Evolutionary conservation across 805 yeast species (phyloP).

Genomic region (Pichia nanzhaoensis): DNA sequence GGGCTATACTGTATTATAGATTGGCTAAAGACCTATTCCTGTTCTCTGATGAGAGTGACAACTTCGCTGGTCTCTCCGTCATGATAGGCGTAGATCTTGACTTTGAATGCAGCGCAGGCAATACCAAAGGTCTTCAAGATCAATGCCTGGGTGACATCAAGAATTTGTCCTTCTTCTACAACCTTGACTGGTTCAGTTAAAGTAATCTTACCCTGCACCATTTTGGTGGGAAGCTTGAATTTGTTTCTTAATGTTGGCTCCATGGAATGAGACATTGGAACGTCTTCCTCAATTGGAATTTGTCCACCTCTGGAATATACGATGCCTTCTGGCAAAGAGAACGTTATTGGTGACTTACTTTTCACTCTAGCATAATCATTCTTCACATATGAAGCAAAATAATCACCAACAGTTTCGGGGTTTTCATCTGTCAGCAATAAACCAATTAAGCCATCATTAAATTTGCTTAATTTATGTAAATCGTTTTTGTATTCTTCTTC

Average conservation of each 20-base stretch:
- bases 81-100: conserved; percentile 70
- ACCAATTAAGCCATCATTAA: conserved; percentile 76
- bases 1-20: too few species aligned
- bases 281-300: conserved; percentile 82
- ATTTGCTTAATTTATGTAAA: conserved; percentile 58
- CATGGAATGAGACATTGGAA: conserved; percentile 93
- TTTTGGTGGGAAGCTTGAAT: conserved; percentile 84
- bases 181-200: conserved; percentile 73
- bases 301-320: conserved; percentile 96
- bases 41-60: conserved; percentile 7
- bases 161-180: conserved; percentile 67
- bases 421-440: conserved; percentile 83
- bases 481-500: conserved; percentile 90
- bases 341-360: conserved; percentile 71
- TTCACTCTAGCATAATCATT: conserved; percentile 90
- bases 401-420: conserved; percentile 83
- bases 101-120: conserved; percentile 87
- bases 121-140: conserved; percentile 92
- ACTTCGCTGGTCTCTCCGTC: conserved; percentile 47
- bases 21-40: neutral
- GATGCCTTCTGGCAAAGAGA: conserved; percentile 83
- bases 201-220: conserved; percentile 81
- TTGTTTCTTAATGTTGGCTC: conserved; percentile 89
- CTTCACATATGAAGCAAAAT: conserved; percentile 71
- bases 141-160: conserved; percentile 88